Evolutionary conservation across 1,284 basidiomycete species (phyloP), one percentile per base, ranked within the genome.

Genomic region (Ustilago bromivora): DNA sequence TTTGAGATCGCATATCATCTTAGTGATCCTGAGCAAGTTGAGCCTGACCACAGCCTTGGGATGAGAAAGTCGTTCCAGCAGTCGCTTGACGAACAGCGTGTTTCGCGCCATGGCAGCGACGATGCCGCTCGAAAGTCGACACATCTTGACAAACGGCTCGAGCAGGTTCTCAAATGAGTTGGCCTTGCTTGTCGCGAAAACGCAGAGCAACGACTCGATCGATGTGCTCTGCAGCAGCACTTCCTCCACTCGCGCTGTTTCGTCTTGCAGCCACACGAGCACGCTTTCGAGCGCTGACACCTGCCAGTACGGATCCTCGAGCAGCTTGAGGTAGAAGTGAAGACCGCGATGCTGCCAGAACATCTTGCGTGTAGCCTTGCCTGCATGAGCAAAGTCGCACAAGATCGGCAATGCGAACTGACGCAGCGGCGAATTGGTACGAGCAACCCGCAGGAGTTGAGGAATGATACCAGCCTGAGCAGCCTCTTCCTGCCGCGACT

Each of bases 381-480:
- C 76, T 13, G 80, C 79, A 52, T 83, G 81, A 4, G 81, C 82
- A 60, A 83, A 76, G 61, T 83, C 96, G 87, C 96, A 98, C 9
- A 99, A 89, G 76, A 98, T 96, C 0, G 96, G 96, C 56, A 99
- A 88, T 0, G 96, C 96, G 82, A 98, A 98, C 84, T 98, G 96
- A 86, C 95, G 96, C 78, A 98, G 89, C 0, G 94, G 96, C 17
- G 95, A 96, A 70, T 91, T 93, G 12, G 91, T 92, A 82, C 92
- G 90, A 67, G 96, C 94, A 55, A 98, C 92, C 4, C 91, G 91
- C 86, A 95, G 93, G 46, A 99, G 89, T 76, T 94, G 91, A 1
- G 96, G 94, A 34, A 99, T 92, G 71, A 97, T 94, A 13, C 95
- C 96, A 3, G 94, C 94, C 82, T 95, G 92, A 0, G 96, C 95